Evolutionary conservation across 108 stramenopile genomes (phyloP), one percentile per base, ranked within the genome.

Genomic region (Cyclotella kingstonii): DNA sequence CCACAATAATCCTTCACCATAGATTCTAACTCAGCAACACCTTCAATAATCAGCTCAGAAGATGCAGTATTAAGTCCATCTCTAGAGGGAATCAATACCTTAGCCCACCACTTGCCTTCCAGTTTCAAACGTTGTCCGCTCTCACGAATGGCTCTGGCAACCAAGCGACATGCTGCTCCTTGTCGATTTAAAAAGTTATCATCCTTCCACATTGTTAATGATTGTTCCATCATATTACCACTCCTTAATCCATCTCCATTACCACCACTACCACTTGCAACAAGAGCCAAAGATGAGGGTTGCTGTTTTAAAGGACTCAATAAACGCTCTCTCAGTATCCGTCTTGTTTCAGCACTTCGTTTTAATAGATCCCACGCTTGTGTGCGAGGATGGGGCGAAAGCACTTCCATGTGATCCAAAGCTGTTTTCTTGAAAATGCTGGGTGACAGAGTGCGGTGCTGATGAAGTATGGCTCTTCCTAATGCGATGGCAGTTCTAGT

Each of bases 1-100:
- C 83, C 67, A 48, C 89, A 91, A 71, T 91, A 91, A 9, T 85
- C 84, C 43, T 65, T 50, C 19, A 86, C 76, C 74, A 91, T 71
- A 26, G 73, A 60, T 31, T 91, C 89, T 47, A 90, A 76, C 21
- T 81, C 62, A 11, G 57, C 60, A 23, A 67, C 58, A 35, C 41
- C 45, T 39, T 54, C 41, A 60, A 42, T 49, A 22, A 54, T 47
- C 15, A 33, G 39, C 42, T 11, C 41, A 3, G 50, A 39, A 25
- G 39, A 33, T 15, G 14, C 17, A 0, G 27, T 29, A 41, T 14
- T 11, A 21, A 35, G 18, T 55, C 35, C 58, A 63, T 47, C 38
- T 3, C 45, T 29, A 40, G 43, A 43, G 0, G 25, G 10, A 3
- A 43, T 42, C 2, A 4, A 1, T 9, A 36, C 28, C 7, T 11